Base-by-base conservation (phyloP, 805 yeast species). In the Metschnikowia cerradonensis region DNA sequence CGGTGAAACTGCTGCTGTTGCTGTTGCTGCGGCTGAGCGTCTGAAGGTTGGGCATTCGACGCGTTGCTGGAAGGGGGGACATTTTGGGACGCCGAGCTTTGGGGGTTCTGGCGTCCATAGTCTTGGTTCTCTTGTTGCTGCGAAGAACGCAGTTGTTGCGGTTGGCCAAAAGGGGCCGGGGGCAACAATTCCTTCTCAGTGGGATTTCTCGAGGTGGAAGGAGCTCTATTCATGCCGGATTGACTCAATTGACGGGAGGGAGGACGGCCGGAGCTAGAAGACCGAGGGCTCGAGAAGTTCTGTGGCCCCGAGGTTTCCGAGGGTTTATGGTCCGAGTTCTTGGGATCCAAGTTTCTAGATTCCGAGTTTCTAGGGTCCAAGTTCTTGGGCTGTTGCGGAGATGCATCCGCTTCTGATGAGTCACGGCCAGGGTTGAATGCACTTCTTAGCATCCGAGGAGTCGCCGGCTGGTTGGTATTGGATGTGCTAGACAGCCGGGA, bases 361-460 rank as follows among this genome's bases (percentile, higher is more conserved):
- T 34, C 36, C 36, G 36, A 34, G 4, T 15, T 34, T 34, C 17
- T 34, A 15, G 36, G 36, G 36, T 34, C 39, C 22, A 36, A 34
- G 23, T 15, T n/a, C n/a, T 31, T 51, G 36, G 36, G 41, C 6
- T 38, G 38, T n/a, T 40, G 53, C 48, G 15, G 32, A 15, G 36
- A 45, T 32, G 45, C 17, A 26, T 32, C 44, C 33, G 47, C 41
- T 23, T 53, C 56, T 0, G 48, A 14, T 6, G 47, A 41, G 30
- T 44, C 34, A n/a, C 47, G 49, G 39, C 48, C 47, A 10, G 56
- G 47, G 41, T 50, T 49, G 36, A 54, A 52, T 32, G 79, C 78
- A 59, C 80, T 81, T 57, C 86, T 73, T 44, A 83, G 67, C 88
- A 84, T 84, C 57, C 88, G 68, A 7, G 88, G 87, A 1, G 89